phyloP scores from a whole-genome alignment of 345 rosid genomes.

The Salix purpurea region DNA sequence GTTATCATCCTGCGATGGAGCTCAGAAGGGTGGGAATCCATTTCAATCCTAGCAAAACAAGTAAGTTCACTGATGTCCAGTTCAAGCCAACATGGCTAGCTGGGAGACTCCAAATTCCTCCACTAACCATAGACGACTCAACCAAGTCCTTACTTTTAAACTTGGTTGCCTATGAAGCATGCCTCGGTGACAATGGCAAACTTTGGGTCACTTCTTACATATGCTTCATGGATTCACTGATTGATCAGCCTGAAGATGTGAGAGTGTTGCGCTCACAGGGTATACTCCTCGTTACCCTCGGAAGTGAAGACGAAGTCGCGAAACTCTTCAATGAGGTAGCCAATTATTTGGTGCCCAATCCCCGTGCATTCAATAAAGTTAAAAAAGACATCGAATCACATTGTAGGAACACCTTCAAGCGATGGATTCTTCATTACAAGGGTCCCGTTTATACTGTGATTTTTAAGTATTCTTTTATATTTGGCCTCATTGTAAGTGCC shows the following conservation, averaged over 20 bases:
- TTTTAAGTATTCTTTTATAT: neutral
- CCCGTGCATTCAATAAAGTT: neutral
- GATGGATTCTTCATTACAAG: neutral
- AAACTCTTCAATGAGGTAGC: conserved; percentile 7
- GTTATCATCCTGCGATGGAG: conserved; percentile 4
- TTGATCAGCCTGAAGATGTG: conserved; percentile 14
- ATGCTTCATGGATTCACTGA: conserved; percentile 14
- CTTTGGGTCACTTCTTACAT: conserved; percentile 10
- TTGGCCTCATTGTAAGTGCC: neutral
- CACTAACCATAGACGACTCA: neutral
- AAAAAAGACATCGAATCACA: neutral
- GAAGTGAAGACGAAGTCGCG: conserved; percentile 12
- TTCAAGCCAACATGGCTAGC: neutral
- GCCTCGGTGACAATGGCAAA: neutral
- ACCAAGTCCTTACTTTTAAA: neutral
- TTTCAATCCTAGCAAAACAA: neutral
- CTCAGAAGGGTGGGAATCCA: conserved; percentile 15
- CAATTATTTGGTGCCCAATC: conserved; percentile 7
- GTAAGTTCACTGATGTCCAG: neutral
- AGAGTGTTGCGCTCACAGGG: conserved; percentile 11
- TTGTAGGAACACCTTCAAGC: neutral
- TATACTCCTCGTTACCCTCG: conserved; percentile 7
- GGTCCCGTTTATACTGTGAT: neutral
- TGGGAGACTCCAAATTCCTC: conserved; percentile 10
- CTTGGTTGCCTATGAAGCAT: conserved; percentile 10